A percentile compares a stretch with the other conserved stretches of the same genome.
These are phyloP conservation scores for Cyclocybe cylindracea DNA, from an alignment of 768 basidiomycete species.

Conservation along the genomic window DNA sequence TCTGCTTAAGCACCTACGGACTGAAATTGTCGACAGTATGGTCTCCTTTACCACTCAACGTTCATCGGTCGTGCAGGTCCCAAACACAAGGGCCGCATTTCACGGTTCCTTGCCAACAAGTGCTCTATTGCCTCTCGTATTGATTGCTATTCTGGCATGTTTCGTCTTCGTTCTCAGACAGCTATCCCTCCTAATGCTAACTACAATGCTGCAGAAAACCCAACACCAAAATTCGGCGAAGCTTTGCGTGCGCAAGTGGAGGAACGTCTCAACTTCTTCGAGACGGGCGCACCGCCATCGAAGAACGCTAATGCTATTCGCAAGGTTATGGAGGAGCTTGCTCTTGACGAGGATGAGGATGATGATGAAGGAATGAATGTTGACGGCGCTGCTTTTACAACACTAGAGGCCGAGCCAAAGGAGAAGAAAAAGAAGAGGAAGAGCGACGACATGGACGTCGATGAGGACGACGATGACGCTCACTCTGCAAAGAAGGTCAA, in stretches of 20 bases:
- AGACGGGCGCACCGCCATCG: conserved; percentile 82
- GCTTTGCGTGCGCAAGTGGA: conserved; percentile 93
- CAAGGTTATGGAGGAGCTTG: conserved; percentile 81
- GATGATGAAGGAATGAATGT: conserved; percentile 54
- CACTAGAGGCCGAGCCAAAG: conserved; percentile 54
- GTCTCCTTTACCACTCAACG: conserved; percentile 94
- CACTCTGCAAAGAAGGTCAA: conserved; percentile 70
- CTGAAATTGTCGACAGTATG: conserved; percentile 62
- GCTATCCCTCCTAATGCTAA: not conserved
- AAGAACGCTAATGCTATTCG: conserved; percentile 94
- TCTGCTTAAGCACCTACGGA: not conserved
- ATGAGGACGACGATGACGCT: conserved; percentile 50
- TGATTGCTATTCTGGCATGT: conserved; percentile 87
- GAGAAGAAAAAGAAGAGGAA: conserved; percentile 74
- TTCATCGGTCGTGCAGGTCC: conserved; percentile 95
- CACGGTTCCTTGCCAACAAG: conserved; percentile 98
- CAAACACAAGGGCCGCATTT: conserved; percentile 96
- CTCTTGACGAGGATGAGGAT: conserved; percentile 65
- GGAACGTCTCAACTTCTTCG: conserved; percentile 93
- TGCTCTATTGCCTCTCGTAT: conserved; percentile 96
- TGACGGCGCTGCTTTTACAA: conserved; percentile 54
- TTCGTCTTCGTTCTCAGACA: not conserved
- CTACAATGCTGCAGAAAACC: conserved; percentile 55
- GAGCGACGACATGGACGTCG: conserved; percentile 66
- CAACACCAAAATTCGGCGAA: conserved; percentile 93